phyloP scores from a whole-genome alignment of 169 alveolate genomes.

The Plasmodium relictum region DNA sequence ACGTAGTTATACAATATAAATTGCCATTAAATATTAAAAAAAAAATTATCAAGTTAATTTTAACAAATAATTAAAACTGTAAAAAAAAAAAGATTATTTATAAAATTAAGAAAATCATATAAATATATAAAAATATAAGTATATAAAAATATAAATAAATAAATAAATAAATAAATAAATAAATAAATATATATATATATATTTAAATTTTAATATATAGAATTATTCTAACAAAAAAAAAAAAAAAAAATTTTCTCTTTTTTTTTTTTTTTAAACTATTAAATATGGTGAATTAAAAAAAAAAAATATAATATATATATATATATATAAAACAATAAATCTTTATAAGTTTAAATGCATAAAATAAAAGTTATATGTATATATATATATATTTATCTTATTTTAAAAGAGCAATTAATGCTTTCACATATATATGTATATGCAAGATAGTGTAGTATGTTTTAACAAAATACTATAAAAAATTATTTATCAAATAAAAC shows the following conservation, averaged over 20 bases:
- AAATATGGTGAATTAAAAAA: no score
- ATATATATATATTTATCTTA: background rate
- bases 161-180: background rate
- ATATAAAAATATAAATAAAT: background rate
- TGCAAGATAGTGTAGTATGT: background rate
- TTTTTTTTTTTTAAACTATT: no score
- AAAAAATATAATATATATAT: background rate
- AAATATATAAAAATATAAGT: background rate
- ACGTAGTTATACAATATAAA: no score
- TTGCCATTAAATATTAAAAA: no score
- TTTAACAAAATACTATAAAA: background rate
- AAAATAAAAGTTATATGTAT: constrained; percentile 9
- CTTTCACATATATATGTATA: constrained; percentile 11
- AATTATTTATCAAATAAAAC: background rate
- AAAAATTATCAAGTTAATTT: no score
- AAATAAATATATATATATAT: no score
- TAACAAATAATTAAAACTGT: no score
- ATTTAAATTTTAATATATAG: background rate
- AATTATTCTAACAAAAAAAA: no score
- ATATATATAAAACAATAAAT: background rate
- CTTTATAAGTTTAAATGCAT: background rate
- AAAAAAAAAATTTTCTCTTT: no score
- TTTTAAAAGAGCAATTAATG: background rate
- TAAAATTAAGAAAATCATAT: no score
- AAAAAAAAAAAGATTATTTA: no score